Evolutionary conservation across 2,329 filamentous ascomycete genomes (phyloP).

Genomic region (Clarireedia hainanense): DNA sequence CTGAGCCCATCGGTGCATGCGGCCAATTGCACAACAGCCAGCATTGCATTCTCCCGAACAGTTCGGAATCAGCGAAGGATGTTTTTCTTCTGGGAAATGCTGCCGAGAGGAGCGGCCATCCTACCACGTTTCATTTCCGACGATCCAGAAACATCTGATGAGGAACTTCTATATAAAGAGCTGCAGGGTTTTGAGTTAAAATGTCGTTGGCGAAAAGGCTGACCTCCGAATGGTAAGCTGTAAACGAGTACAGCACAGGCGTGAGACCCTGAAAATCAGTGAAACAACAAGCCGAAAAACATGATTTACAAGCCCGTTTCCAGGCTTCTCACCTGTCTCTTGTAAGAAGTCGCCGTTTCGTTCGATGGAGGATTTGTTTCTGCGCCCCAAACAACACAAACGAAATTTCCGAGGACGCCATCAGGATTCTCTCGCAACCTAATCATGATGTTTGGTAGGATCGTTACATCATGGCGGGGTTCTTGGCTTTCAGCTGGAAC

Average conservation of each 20-base stretch:
- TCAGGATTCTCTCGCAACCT: background rate
- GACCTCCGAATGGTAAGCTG: background rate
- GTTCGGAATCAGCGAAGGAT: too few relatives aligned
- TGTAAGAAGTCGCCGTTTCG: background rate
- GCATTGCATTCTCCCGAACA: too few relatives aligned
- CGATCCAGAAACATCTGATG: too few relatives aligned
- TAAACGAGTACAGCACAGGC: background rate
- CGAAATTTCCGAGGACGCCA: background rate
- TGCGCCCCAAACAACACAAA: conserved; percentile 5
- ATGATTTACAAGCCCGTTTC: too few relatives aligned
- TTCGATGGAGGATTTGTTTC: background rate
- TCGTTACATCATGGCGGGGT: background rate
- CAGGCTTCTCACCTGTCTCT: too few relatives aligned
- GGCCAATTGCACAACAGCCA: too few relatives aligned
- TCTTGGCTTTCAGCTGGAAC: background rate
- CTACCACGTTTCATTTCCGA: background rate
- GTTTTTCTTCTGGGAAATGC: too few relatives aligned
- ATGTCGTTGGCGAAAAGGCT: background rate
- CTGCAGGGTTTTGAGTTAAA: background rate
- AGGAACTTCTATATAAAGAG: background rate
- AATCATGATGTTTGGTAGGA: background rate
- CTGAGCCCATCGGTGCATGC: too few relatives aligned
- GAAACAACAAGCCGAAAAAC: too few relatives aligned
- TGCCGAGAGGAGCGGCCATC: background rate
- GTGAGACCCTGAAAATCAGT: background rate